A percentile compares a stretch with the other conserved stretches of the same genome.
Evolutionary conservation across 495 filamentous ascomycete species (phyloP).

Genomic region (Neurospora pannonica): DNA sequence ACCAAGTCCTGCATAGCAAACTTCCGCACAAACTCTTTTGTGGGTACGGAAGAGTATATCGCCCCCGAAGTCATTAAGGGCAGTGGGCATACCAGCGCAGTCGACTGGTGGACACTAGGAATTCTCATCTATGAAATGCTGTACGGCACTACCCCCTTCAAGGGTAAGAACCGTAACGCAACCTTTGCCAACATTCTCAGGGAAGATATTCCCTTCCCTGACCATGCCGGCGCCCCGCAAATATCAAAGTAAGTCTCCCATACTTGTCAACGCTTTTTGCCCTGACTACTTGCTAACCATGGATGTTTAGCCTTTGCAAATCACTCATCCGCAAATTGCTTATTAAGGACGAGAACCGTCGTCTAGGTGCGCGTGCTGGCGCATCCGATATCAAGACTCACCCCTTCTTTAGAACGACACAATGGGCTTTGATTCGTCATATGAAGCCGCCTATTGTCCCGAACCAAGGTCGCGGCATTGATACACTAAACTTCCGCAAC

Average conservation of each 20-base stretch:
- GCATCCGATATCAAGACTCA: slow-evolving; percentile 95
- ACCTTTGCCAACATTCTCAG: slow-evolving; percentile 96
- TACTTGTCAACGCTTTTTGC: slow-evolving; percentile 4
- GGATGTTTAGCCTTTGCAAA: slow-evolving; percentile 68
- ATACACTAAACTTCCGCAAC: slow-evolving; percentile 93
- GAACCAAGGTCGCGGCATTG: slow-evolving; percentile 80
- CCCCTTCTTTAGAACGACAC: slow-evolving; percentile 89
- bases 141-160: slow-evolving; percentile 97
- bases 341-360: slow-evolving; percentile 95
- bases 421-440: slow-evolving; percentile 94
- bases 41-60: slow-evolving; percentile 97
- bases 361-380: slow-evolving; percentile 87
- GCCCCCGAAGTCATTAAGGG: slow-evolving; percentile 98
- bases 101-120: slow-evolving; percentile 98
- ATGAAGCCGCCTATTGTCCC: slow-evolving; percentile 99
- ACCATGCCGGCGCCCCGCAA: slow-evolving; percentile 71
- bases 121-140: slow-evolving; percentile 98
- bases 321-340: slow-evolving; percentile 91
- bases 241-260: slow-evolving; percentile 70
- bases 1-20: slow-evolving; percentile 98
- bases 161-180: slow-evolving; percentile 96
- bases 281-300: slow-evolving; percentile 8
- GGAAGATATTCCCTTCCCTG: slow-evolving; percentile 91
- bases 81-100: slow-evolving; percentile 93
- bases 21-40: slow-evolving; percentile 97